These are phyloP conservation scores for Cystobasidiopsis lactophilus DNA, from an alignment of 768 basidiomycete genomes.

Conservation along the genomic window DNA sequence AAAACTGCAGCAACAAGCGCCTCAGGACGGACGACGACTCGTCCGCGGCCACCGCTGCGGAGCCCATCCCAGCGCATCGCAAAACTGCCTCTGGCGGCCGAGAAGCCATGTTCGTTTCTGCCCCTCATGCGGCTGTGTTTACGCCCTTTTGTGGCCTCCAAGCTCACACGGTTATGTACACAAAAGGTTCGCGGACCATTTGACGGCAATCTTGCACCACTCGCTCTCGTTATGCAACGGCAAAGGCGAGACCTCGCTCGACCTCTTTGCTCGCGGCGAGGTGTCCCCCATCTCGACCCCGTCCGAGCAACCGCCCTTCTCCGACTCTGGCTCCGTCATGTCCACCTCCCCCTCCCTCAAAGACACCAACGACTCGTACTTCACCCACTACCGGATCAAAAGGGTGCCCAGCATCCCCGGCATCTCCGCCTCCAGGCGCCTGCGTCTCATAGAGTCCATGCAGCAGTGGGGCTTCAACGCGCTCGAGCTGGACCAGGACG, in stretches of 20 bases:
- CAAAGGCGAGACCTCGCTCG: not conserved
- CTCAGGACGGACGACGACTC: not conserved
- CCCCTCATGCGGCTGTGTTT: not conserved
- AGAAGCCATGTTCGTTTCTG: not conserved
- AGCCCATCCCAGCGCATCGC: not conserved
- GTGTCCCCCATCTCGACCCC: not conserved
- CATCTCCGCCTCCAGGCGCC: slow-evolving; percentile 26
- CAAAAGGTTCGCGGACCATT: slow-evolving; percentile 17
- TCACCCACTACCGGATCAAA: not conserved
- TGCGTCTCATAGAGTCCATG: slow-evolving; percentile 42
- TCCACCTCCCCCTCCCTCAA: slow-evolving; percentile 4
- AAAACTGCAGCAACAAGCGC: not conserved
- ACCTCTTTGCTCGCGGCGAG: not conserved
- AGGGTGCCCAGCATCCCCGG: slow-evolving; percentile 5
- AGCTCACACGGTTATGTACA: too few relatives aligned
- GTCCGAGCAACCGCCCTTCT: not conserved
- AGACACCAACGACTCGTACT: not conserved
- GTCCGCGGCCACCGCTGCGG: not conserved
- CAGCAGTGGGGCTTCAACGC: slow-evolving; percentile 82
- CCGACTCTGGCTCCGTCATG: slow-evolving; percentile 30
- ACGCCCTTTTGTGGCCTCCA: too few relatives aligned
- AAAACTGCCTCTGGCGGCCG: not conserved
- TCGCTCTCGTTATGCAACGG: slow-evolving; percentile 17
- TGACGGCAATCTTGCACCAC: slow-evolving; percentile 17
- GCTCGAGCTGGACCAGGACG: slow-evolving; percentile 54